A percentile compares a stretch with the other conserved stretches of the same genome.
Evolutionary conservation across 345 rosid species (phyloP).

Genomic region (Carallia brachiata): DNA sequence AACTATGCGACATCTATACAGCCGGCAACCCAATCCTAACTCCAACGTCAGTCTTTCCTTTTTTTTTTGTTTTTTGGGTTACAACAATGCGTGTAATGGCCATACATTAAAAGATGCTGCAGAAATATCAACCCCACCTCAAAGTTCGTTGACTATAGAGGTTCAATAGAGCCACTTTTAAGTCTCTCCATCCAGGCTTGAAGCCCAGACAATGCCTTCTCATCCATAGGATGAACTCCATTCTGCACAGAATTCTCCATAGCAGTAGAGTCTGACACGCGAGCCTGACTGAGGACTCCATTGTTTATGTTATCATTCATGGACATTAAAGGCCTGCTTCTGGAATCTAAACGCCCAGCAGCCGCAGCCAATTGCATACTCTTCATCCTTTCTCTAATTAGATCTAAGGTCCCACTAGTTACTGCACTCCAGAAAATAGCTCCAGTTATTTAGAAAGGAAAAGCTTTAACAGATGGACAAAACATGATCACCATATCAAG

Average conservation of each 20-base stretch:
- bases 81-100: neutral
- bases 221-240: slow-evolving; percentile 89
- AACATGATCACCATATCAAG: no score
- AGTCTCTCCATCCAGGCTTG: slow-evolving; percentile 99
- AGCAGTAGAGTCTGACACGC: slow-evolving; percentile 30
- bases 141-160: slow-evolving; percentile 38
- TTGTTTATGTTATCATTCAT: slow-evolving; percentile 49
- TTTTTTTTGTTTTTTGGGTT: neutral
- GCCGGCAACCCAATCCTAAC: neutral
- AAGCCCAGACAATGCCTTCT: slow-evolving; percentile 93
- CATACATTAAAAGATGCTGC: neutral
- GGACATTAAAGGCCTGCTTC: slow-evolving; percentile 44
- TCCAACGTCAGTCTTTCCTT: neutral
- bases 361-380: slow-evolving; percentile 87
- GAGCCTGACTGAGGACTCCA: slow-evolving; percentile 40
- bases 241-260: slow-evolving; percentile 47
- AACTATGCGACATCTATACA: neutral
- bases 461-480: no score
- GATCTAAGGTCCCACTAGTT: slow-evolving; percentile 77
- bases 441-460: neutral
- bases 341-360: slow-evolving; percentile 59
- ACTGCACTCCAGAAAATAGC: slow-evolving; percentile 37
- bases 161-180: slow-evolving; percentile 81
- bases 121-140: no score
- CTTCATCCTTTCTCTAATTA: slow-evolving; percentile 98